Evolutionary conservation across 495 filamentous ascomycete genomes (phyloP), one percentile per base, ranked within the genome.

Genomic region (Daldinia bambusicola): DNA sequence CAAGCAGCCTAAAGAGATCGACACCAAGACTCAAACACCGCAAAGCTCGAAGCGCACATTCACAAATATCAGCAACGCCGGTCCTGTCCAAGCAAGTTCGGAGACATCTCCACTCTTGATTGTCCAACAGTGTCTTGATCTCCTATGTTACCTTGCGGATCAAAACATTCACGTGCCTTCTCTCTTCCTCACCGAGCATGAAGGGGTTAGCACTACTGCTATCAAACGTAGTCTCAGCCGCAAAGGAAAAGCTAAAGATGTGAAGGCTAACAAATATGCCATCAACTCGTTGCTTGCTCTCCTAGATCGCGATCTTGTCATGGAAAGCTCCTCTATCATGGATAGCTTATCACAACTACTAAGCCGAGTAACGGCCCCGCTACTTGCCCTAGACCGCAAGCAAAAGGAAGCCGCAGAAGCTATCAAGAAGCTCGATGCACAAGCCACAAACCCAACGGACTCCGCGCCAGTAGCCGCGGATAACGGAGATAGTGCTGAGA

Each of bases 101-200:
- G 96, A 98, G 69, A 89, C 95, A 55, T 97, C 96, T 1, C 95
- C 96, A 18, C 85, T 97, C 53, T 90, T 97, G 86, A 92, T 99
- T 45, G 93, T 98, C 9, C 95, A 98, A 75, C 95, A 99, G 79
- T 98, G 95, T 70, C 86, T 99, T 37, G 86, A 87, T 55, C 89
- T 93, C 10, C 84, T 99, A 8, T 89, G 89, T 36, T 92, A 91
- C 74, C 84, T 99, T 38, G 91, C 91, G 5, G 86, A 88, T 70
- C 91, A 92, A 76, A 97, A 96, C 60, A 74, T 76, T 2, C 92
- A 95, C 70, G 89, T 98, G 52, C 89, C 94, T 30, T 92, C 89
- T 52, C 95, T 98, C 80, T 98, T 99, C 87, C 79, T 99, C 50
- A 97, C 92, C 6, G 95, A 98, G 80, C 96, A 98, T 76, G 96